Evolutionary conservation across 495 filamentous ascomycete species (phyloP).

Genomic region (Saxophila tyrrhenica): DNA sequence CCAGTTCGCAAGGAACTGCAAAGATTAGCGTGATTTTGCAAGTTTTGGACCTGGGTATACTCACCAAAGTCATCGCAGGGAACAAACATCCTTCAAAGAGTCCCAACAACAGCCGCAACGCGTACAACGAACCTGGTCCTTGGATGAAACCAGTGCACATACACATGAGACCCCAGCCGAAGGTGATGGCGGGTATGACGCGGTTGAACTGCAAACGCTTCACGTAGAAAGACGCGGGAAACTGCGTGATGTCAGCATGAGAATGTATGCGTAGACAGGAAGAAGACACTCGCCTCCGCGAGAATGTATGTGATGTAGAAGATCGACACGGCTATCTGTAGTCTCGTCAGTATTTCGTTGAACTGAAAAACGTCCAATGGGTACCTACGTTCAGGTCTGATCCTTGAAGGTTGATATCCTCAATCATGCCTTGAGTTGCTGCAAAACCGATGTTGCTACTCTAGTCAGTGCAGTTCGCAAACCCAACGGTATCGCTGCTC

Average conservation of each 20-base stretch:
- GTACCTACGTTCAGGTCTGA: conserved; percentile 28
- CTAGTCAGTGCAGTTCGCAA: too few relatives aligned
- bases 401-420: conserved; percentile 30
- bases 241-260: conserved; percentile 1
- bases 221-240: conserved; percentile 20
- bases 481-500: background rate
- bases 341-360: background rate
- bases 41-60: background rate
- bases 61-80: conserved; percentile 14
- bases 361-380: too few relatives aligned
- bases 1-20: conserved; percentile 16
- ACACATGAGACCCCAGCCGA: conserved; percentile 20
- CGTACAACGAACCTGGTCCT: conserved; percentile 12
- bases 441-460: conserved; percentile 25
- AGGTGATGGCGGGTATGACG: conserved; percentile 20
- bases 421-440: conserved; percentile 29
- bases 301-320: conserved; percentile 16
- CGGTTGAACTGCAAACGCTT: conserved; percentile 20
- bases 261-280: background rate
- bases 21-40: background rate
- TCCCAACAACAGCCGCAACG: conserved; percentile 15
- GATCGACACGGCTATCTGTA: background rate
- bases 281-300: conserved; percentile 7
- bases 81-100: conserved; percentile 21
- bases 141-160: conserved; percentile 18